phyloP scores from a whole-genome alignment of 1,284 basidiomycete genomes.

The Cutaneotrichosporon dermatis region DNA sequence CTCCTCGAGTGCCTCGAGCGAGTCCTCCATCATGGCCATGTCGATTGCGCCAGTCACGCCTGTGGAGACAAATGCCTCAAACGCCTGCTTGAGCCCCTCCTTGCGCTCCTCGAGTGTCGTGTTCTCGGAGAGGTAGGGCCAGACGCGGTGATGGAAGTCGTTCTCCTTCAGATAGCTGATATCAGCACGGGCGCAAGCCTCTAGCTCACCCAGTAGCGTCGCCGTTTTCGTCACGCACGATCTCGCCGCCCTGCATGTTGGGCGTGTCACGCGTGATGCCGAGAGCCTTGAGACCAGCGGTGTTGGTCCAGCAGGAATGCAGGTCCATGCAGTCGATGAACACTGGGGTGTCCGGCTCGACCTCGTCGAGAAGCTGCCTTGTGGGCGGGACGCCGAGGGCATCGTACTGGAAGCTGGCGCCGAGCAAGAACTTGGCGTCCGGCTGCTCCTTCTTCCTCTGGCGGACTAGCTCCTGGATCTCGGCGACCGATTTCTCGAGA shows the following conservation, averaged over 20 bases:
- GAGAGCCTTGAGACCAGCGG: slow-evolving; percentile 24
- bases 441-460: slow-evolving; percentile 9
- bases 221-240: slow-evolving; percentile 27
- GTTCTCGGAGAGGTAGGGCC: slow-evolving; percentile 27
- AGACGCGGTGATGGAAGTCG: slow-evolving; percentile 25
- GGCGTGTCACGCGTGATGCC: slow-evolving; percentile 22
- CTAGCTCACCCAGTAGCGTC: slow-evolving; percentile 21
- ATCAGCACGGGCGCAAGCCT: not conserved
- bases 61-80: slow-evolving; percentile 23
- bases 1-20: slow-evolving; percentile 29
- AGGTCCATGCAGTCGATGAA: slow-evolving; percentile 36
- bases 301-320: slow-evolving; percentile 31
- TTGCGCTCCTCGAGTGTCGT: slow-evolving; percentile 18
- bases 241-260: slow-evolving; percentile 26
- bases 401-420: slow-evolving; percentile 24
- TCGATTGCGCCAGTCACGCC: slow-evolving; percentile 31
- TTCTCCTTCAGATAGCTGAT: slow-evolving; percentile 15
- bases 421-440: slow-evolving; percentile 16
- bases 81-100: slow-evolving; percentile 14
- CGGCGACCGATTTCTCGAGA: slow-evolving; percentile 6
- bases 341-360: slow-evolving; percentile 25
- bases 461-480: slow-evolving; percentile 21
- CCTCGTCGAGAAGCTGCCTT: slow-evolving; percentile 23
- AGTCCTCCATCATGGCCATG: slow-evolving; percentile 28
- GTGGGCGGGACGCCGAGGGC: slow-evolving; percentile 19